Percentiles rank a stretch among this genome's conserved stretches.
These are phyloP conservation scores for Noccaea bulbosa DNA, from an alignment of 345 rosid genomes.

Conservation along the genomic window DNA sequence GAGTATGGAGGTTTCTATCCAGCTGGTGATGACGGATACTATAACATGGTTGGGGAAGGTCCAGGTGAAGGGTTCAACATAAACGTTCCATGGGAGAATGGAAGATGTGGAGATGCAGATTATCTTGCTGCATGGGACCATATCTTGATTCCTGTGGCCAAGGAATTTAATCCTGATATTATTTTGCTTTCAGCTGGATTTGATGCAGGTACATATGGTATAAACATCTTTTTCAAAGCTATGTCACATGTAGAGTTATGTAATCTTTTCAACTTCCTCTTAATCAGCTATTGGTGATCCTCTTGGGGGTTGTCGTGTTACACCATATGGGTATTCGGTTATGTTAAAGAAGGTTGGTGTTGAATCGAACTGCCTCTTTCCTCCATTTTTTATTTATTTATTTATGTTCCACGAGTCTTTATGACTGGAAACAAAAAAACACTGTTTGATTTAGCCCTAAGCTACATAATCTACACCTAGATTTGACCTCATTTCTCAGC, in stretches of 20 bases:
- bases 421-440: too few relatives aligned
- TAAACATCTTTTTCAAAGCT: background rate
- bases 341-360: conserved; percentile 75
- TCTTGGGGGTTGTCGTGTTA: conserved; percentile 81
- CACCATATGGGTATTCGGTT: conserved; percentile 83
- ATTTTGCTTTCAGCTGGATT: conserved; percentile 90
- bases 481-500: conserved; percentile 46
- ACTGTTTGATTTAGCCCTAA: conserved; percentile 7
- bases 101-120: conserved; percentile 83
- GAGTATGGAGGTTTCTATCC: conserved; percentile 88
- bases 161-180: conserved; percentile 76
- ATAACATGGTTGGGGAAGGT: conserved; percentile 88
- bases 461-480: background rate
- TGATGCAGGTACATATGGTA: conserved; percentile 72
- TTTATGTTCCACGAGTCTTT: conserved; percentile 38
- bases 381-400: conserved; percentile 53
- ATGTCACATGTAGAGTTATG: background rate
- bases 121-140: conserved; percentile 95
- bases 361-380: conserved; percentile 15
- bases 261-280: conserved; percentile 24
- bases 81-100: conserved; percentile 96
- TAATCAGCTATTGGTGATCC: conserved; percentile 81
- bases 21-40: conserved; percentile 70
- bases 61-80: conserved; percentile 89
- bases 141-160: conserved; percentile 79